Evolutionary conservation across 2,329 filamentous ascomycete genomes (phyloP), one percentile per base, ranked within the genome.

Genomic region (Alternaria conjuncta): DNA sequence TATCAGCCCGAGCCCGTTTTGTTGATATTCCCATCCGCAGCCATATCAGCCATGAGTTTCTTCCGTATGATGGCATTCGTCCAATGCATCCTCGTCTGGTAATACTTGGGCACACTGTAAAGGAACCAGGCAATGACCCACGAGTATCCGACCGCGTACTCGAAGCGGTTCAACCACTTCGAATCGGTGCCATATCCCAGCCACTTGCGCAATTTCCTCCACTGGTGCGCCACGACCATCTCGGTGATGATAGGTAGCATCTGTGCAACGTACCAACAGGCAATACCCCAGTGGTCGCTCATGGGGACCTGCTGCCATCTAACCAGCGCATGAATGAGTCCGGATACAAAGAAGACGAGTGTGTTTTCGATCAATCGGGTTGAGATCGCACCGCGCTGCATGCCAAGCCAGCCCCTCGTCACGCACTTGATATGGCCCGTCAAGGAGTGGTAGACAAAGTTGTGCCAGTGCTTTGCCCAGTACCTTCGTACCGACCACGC

Each of bases 401-500:
- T 53, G 2, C 65, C 26, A n/a, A 68, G 25, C 63, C 57, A 64
- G 13, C 56, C 21, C 20, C 71, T 43, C 21, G 66, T 70, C 1
- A 72, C 10, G n/a, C 69, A 30, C 55, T 65, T 67, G 20, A 58
- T 46, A 26, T 72, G 70, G 10, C 61, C 63, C 2, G 47, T 41
- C 46, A 72, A 70, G 7, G 61, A 65, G 13, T 59, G 50, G 23
- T 68, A 61, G 21, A 73, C 64, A 26, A 60, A 73, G 15, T 69
- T 69, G 46, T 73, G 71, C 71, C 71, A 73, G 43, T 72, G 70
- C 9, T 55, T 49, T 2, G 64, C 60, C 71, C 71, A 73, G 21
- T 70, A 73, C 11, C 60, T 12, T 3, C 71, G 36, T 3, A 72
- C 70, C 6, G 55, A 67, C 41, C 43, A 68, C 11, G 61, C 58